Percentiles rank a stretch among this genome's conserved stretches.
phyloP scores from a whole-genome alignment of 2,329 filamentous ascomycete species.

The Ophiostoma piceae region DNA sequence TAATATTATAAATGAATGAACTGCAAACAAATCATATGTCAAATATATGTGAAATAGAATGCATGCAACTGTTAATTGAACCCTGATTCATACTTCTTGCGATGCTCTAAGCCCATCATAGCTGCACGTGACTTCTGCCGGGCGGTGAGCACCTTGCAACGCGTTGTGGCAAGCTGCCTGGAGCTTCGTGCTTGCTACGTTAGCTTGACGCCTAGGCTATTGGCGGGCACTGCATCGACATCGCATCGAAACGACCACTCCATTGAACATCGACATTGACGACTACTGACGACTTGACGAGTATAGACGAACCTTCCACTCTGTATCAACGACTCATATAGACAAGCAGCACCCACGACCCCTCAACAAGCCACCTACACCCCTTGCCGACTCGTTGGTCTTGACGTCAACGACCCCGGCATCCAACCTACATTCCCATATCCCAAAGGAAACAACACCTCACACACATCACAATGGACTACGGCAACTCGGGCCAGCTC shows the following conservation, averaged over 20 bases:
- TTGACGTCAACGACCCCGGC: neutral
- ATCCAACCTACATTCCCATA: neutral
- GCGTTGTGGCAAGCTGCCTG: slow-evolving; percentile 27
- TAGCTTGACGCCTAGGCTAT: slow-evolving; percentile 13
- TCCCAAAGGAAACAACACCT: neutral
- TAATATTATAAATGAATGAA: neutral
- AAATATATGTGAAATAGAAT: neutral
- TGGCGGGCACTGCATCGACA: neutral
- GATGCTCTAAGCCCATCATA: too few species aligned
- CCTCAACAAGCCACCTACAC: neutral
- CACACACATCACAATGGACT: slow-evolving; percentile 51
- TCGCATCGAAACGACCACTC: slow-evolving; percentile 27
- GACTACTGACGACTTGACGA: slow-evolving; percentile 1
- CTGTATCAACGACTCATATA: neutral
- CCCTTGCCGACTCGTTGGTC: neutral
- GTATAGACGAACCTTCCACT: neutral
- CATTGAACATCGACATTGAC: neutral
- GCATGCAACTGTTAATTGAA: neutral
- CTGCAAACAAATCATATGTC: neutral
- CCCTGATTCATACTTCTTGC: too few species aligned
- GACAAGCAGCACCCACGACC: neutral
- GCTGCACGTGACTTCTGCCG: slow-evolving; percentile 26
- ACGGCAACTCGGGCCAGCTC: slow-evolving; percentile 56
- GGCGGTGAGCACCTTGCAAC: slow-evolving; percentile 25
- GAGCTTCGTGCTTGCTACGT: slow-evolving; percentile 22